Percentiles rank a stretch among this genome's conserved stretches.
Evolutionary conservation across 129 eudicot species (phyloP).

Genomic region (Flaveria ramosissima): DNA sequence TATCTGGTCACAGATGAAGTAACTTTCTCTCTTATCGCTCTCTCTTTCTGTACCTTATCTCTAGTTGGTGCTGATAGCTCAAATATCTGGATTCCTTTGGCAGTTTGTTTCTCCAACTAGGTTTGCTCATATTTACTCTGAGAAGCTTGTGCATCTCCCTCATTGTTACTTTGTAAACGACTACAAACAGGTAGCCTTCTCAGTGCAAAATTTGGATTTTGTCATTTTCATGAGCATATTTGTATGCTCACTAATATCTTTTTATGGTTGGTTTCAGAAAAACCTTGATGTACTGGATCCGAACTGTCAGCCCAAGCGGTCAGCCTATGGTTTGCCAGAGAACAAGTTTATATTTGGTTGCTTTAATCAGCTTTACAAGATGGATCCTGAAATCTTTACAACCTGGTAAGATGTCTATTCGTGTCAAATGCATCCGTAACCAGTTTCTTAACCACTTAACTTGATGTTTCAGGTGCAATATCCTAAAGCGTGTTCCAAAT

Average conservation of each 20-base stretch:
- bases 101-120: slow-evolving; percentile 93
- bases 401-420: slow-evolving; percentile 63
- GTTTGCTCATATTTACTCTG: slow-evolving; percentile 80
- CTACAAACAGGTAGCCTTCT: slow-evolving; percentile 74
- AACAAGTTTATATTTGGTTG: slow-evolving; percentile 91
- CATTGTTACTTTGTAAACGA: slow-evolving; percentile 97
- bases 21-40: slow-evolving; percentile 3
- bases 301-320: slow-evolving; percentile 66
- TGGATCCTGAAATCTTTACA: slow-evolving; percentile 88
- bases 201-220: neutral
- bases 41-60: neutral
- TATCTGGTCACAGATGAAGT: slow-evolving; percentile 98
- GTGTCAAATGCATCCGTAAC: neutral
- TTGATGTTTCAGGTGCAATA: slow-evolving; percentile 78
- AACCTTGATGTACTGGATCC: slow-evolving; percentile 87
- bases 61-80: neutral
- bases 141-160: slow-evolving; percentile 94
- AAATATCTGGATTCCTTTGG: slow-evolving; percentile 7
- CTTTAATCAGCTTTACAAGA: slow-evolving; percentile 94
- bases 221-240: neutral
- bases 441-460: neutral
- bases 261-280: slow-evolving; percentile 49
- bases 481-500: slow-evolving; percentile 89
- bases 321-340: slow-evolving; percentile 94
- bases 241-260: slow-evolving; percentile 35